Base-by-base conservation (phyloP, 371 early-diverging fungal genomes). In the Dinochytrium kinnereticum region DNA sequence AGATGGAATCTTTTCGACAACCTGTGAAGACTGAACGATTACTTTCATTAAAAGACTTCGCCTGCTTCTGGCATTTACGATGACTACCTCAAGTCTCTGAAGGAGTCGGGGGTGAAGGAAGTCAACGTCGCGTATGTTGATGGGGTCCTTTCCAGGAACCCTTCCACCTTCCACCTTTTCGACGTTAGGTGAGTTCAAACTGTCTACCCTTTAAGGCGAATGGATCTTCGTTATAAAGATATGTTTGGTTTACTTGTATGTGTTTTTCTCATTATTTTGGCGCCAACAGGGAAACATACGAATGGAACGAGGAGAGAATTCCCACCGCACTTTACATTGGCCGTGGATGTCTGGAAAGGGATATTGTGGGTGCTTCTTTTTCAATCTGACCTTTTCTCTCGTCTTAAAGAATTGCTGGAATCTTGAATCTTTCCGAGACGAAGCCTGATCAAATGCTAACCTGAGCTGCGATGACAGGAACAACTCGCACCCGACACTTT, bases 281-380 rank as follows among this genome's bases (percentile, higher is more conserved):
- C n/a, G n/a, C n/a, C n/a, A n/a, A n/a, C n/a, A 80, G 84, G 30
- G 86, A 84, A 69, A 79, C 84, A 13, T 67, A 82, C 64, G 86
- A 86, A 66, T 86, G 84, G 84, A 86, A 86, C 65, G 76, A 82
- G 57, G 81, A 76, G 17, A 72, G 77, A 40, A 82, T 86, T 71
- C 84, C 86, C 13, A 61, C 70, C 64, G 84, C 86, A 7, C 51
- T 78, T 28, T 86, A 86, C 81, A 78, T 79, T 21, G 84, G 84
- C 15, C 75, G 81, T 15, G 86, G 86, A 24, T 71, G 64, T 70
- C 70, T 86, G 55, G 86, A 86, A 71, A 57, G 84, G 30, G 86
- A 86, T 76, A 86, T 86, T 81, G 85, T 84, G 66, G 68, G 76
- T 66, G 51, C 40, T 28, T 17, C 44, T 7, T 40, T 66, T 66